Conservation (phyloP, 495 filamentous ascomycete species). For the Neurospora terricola region DNA sequence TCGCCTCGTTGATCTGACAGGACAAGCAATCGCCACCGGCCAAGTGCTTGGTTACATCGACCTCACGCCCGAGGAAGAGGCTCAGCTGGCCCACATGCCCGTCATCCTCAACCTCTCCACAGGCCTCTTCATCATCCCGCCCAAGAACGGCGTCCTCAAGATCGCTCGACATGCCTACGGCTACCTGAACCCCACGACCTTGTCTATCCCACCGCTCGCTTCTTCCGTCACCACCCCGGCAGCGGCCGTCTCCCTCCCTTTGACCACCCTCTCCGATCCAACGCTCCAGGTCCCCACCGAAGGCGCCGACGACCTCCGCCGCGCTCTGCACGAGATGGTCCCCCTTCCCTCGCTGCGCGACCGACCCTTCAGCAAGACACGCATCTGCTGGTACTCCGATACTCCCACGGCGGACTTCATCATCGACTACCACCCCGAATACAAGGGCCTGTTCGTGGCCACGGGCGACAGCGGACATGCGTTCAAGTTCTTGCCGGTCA, state of each 20-base stretch:
- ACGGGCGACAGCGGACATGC: constrained; percentile 81
- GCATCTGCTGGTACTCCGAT: constrained; percentile 87
- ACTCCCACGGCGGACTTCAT: constrained; percentile 75
- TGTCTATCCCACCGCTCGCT: constrained; percentile 33
- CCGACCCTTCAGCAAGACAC: constrained; percentile 55
- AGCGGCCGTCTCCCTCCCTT: constrained; percentile 32
- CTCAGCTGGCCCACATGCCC: constrained; percentile 51
- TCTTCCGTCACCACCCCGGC: constrained; percentile 11
- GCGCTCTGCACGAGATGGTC: constrained; percentile 50
- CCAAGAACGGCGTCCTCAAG: constrained; percentile 60
- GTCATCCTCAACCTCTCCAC: constrained; percentile 69
- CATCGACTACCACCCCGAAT: constrained; percentile 62
- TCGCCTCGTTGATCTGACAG: constrained; percentile 65
- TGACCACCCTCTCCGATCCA: constrained; percentile 35
- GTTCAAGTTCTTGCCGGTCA: constrained; percentile 81
- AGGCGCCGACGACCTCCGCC: constrained; percentile 50
- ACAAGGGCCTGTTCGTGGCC: constrained; percentile 61
- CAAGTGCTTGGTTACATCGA: constrained; percentile 71
- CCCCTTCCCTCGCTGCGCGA: constrained; percentile 45
- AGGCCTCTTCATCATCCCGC: constrained; percentile 79
- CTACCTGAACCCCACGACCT: constrained; percentile 58
- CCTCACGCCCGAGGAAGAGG: constrained; percentile 59
- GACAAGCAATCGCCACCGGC: constrained; percentile 64
- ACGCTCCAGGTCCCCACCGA: constrained; percentile 43
- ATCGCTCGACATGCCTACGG: constrained; percentile 75